Conservation (phyloP, 345 rosid genomes). For the Boechera divaricarpa region DNA sequence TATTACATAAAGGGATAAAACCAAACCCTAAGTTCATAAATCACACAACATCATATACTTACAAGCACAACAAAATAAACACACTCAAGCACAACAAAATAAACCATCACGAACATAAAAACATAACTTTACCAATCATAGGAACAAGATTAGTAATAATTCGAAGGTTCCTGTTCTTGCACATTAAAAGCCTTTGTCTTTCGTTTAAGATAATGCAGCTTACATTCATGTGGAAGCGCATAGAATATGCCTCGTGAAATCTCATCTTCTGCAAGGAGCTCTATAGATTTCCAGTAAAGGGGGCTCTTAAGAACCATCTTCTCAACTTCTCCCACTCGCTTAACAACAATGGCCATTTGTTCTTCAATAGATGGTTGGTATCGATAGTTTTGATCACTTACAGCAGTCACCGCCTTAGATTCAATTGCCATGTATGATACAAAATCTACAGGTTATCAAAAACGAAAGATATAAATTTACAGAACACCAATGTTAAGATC, state of each 20-base stretch:
- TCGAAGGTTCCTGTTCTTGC: neutral
- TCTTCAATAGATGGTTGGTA: conserved; percentile 7
- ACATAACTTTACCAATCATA: neutral
- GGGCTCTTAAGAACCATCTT: conserved; percentile 12
- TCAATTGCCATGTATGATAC: neutral
- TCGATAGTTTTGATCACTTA: neutral
- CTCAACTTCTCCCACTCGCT: neutral
- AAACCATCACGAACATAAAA: neutral
- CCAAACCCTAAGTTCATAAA: no score
- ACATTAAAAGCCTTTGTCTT: neutral
- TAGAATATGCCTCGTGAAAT: conserved; percentile 30
- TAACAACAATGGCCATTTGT: neutral
- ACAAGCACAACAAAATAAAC: neutral
- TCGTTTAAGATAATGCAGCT: conserved; percentile 29
- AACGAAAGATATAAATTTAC: no score
- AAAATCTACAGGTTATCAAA: neutral
- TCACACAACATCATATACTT: neutral
- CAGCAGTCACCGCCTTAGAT: conserved; percentile 1
- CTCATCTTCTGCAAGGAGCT: conserved; percentile 1
- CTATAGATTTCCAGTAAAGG: conserved; percentile 26
- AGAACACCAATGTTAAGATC: no score
- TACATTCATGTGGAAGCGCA: conserved; percentile 24
- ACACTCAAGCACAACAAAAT: conserved; percentile 9
- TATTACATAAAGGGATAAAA: neutral
- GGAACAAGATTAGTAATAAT: neutral